phyloP scores from a whole-genome alignment of 2,329 filamentous ascomycete species.

The Penicillium digitatum region DNA sequence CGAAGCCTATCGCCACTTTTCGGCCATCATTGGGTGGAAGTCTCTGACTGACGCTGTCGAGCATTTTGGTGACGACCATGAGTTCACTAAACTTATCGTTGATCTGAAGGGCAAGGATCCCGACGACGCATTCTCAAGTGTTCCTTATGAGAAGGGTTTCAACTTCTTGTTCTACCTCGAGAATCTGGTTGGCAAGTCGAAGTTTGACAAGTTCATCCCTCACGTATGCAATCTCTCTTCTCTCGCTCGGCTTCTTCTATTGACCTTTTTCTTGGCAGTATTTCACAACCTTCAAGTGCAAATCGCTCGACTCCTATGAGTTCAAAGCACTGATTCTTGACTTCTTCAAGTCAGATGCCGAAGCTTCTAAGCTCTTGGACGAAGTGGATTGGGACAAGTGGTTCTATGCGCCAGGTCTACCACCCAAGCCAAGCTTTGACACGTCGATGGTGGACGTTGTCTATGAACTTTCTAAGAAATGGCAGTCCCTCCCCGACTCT shows the following conservation, averaged over 20 bases:
- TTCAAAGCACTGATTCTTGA: slow-evolving; percentile 84
- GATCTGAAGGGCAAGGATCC: slow-evolving; percentile 87
- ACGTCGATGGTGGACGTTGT: slow-evolving; percentile 81
- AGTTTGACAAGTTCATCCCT: slow-evolving; percentile 92
- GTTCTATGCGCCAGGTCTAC: slow-evolving; percentile 84
- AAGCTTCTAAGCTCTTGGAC: slow-evolving; percentile 58
- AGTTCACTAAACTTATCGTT: slow-evolving; percentile 87
- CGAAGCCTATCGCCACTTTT: slow-evolving; percentile 84
- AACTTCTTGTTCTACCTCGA: slow-evolving; percentile 91
- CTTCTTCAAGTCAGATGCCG: slow-evolving; percentile 71
- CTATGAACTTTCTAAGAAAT: slow-evolving; percentile 76
- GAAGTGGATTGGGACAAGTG: slow-evolving; percentile 83
- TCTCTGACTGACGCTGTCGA: slow-evolving; percentile 75
- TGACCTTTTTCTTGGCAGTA: slow-evolving; percentile 50
- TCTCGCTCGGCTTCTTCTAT: neutral
- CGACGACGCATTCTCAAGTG: slow-evolving; percentile 87
- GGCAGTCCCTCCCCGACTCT: slow-evolving; percentile 56
- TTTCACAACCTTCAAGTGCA: slow-evolving; percentile 77
- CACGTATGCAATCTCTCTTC: slow-evolving; percentile 47
- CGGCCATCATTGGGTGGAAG: slow-evolving; percentile 94
- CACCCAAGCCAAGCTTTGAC: slow-evolving; percentile 87
- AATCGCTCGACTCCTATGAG: slow-evolving; percentile 87
- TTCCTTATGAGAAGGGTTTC: slow-evolving; percentile 97
- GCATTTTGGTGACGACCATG: slow-evolving; percentile 74
- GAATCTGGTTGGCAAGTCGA: slow-evolving; percentile 73